Evolutionary conservation across 441 rosid species (phyloP), one percentile per base, ranked within the genome.

Genomic region (Syzygium malaccense): DNA sequence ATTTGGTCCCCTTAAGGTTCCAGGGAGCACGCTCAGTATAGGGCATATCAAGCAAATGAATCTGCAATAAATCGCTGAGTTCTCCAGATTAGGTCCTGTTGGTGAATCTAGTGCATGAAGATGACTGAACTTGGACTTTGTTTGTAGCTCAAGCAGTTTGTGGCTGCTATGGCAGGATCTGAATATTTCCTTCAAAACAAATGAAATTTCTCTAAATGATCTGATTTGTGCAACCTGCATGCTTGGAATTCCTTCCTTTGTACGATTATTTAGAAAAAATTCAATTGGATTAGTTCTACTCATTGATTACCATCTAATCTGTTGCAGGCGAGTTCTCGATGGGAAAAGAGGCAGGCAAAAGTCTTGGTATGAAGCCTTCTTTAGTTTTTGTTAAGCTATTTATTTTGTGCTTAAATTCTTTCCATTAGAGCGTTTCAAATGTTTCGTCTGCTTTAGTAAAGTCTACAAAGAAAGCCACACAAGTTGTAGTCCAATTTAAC

Each of bases 321-420:
- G 83, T 91, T 88, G 88, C 96, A 96, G 99, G 99, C 99, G 57
- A 94, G 90, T 92, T 90, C 97, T 78, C 95, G 97, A 89, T 98
- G 99, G 99, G 95, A 96, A 88, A 98, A 94, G 90, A 94, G 99
- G 89, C 99, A 97, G 93, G 95, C 97, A 53, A 96, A 95, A 93
- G 96, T 96, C 86, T 89, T 96, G 99, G 99, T 97, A 95, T 32
- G 94, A 90, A 83, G 86, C 85, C 48, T 26, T 85, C 23, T 60
- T 53, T 48, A 20, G 28, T 49, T 88, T 54, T 45, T 85, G n/a
- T 51, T 58, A 85, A 41, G 6, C 25, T 87, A 25, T 71, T 49
- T 51, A 19, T 48, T 15, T 48, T 60, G 18, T 45, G 18, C 87
- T 87, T 87, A 9, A 85, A 62, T 84, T 86, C 88, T 80, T 56